Evolutionary conservation across 331 rosid species (phyloP).

Genomic region (Acacia pycnantha): DNA sequence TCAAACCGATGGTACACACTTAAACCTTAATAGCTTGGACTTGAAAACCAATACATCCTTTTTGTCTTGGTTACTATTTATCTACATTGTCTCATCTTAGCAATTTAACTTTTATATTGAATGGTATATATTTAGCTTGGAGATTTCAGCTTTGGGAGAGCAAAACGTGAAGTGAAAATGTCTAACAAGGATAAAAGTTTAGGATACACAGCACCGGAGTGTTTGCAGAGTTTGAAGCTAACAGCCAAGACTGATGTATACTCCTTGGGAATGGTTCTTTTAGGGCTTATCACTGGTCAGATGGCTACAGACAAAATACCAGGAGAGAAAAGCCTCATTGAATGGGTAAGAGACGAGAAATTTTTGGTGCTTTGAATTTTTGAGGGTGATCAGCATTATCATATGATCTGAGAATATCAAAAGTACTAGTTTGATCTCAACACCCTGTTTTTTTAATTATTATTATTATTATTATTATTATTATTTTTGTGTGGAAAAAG

Average conservation of each 20-base stretch:
- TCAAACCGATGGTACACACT: slow-evolving; percentile 45
- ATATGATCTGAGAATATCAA: background rate
- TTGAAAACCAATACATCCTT: slow-evolving; percentile 8
- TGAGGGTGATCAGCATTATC: background rate
- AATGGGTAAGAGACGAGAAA: slow-evolving; percentile 40
- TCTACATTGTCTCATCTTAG: background rate
- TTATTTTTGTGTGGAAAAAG: too few relatives aligned
- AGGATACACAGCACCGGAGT: slow-evolving; percentile 43
- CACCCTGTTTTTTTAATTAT: background rate
- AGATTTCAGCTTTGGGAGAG: slow-evolving; percentile 40
- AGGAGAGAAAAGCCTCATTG: slow-evolving; percentile 37
- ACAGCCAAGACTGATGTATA: slow-evolving; percentile 44
- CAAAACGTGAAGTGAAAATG: slow-evolving; percentile 13
- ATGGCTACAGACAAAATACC: slow-evolving; percentile 26
- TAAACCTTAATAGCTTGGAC: slow-evolving; percentile 21
- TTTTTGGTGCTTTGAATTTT: background rate
- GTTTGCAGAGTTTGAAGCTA: slow-evolving; percentile 29
- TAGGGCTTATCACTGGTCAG: slow-evolving; percentile 47
- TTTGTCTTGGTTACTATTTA: background rate
- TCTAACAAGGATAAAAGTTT: slow-evolving; percentile 25
- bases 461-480: too few relatives aligned
- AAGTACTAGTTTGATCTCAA: slow-evolving; percentile 5
- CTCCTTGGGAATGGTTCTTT: slow-evolving; percentile 47
- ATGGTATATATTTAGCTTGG: slow-evolving; percentile 38
- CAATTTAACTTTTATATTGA: slow-evolving; percentile 22